Evolutionary conservation across 2,329 filamentous ascomycete species (phyloP).

Genomic region (Karstenula rhodostoma): DNA sequence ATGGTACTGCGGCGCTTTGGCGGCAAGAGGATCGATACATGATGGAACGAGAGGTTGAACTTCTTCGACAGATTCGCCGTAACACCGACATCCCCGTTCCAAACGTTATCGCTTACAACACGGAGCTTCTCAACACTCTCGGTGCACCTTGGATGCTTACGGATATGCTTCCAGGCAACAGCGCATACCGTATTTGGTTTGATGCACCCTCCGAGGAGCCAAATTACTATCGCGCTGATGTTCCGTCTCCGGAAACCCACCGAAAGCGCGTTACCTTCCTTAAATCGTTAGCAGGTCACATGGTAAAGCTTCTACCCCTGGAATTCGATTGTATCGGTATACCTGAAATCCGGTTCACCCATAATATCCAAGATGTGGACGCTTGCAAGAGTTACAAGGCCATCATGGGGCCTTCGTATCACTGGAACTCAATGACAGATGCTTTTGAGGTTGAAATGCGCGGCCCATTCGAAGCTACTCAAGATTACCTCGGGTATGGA

Average conservation of each 20-base stretch:
- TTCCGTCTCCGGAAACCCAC: not conserved
- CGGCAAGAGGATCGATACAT: not conserved
- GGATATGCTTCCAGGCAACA: not conserved
- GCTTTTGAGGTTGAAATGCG: not conserved
- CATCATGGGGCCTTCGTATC: not conserved
- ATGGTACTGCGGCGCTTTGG: conserved; percentile 10
- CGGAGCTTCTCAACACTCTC: not conserved
- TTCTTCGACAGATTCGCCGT: not conserved
- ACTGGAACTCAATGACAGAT: not conserved
- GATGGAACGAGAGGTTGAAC: not conserved
- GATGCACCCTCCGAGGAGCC: not conserved
- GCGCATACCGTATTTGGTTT: conserved; percentile 1
- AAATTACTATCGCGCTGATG: not conserved
- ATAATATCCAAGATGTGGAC: not conserved
- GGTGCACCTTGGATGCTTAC: conserved; percentile 1
- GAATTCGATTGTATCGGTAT: not conserved
- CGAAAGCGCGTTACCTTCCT: conserved; percentile 8
- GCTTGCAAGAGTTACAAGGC: not conserved
- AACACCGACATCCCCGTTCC: not conserved
- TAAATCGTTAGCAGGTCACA: not conserved
- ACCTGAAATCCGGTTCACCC: not conserved
- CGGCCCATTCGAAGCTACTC: not conserved
- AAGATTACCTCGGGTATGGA: not conserved
- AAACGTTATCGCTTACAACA: not conserved
- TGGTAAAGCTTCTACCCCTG: not conserved